phyloP scores from a whole-genome alignment of 2,329 filamentous ascomycete genomes.

The Alternaria sp. region DNA sequence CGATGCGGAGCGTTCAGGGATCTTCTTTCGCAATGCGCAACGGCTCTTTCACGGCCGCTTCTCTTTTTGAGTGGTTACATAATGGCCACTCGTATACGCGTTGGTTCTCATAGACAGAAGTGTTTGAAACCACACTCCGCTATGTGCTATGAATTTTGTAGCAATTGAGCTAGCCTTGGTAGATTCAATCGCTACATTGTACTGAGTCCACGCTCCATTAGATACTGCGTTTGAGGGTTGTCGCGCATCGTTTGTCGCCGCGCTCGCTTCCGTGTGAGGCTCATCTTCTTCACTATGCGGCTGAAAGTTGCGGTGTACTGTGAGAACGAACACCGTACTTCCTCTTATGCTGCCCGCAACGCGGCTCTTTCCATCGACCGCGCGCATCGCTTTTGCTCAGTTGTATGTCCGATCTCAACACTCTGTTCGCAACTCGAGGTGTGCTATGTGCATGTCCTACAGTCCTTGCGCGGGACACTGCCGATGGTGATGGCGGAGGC shows the following conservation, averaged over 20 bases:
- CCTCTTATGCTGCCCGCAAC: background rate
- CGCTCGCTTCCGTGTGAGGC: background rate
- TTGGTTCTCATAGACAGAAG: background rate
- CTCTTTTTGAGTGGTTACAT: background rate
- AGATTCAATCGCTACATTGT: background rate
- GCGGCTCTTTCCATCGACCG: background rate
- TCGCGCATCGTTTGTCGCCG: background rate
- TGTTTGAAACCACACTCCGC: background rate
- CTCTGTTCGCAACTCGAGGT: background rate
- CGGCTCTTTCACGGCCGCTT: background rate
- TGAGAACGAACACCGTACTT: background rate
- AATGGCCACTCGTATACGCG: background rate
- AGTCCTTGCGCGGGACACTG: background rate
- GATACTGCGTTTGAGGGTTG: background rate
- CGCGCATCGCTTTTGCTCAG: background rate
- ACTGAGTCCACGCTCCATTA: background rate
- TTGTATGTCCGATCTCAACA: rapidly evolving
- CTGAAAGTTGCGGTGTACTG: background rate
- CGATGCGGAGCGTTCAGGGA: background rate
- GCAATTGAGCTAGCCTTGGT: background rate
- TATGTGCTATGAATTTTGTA: background rate
- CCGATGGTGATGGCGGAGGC: background rate
- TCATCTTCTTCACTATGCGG: background rate
- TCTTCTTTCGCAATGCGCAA: background rate
- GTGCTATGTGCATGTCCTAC: background rate